These are phyloP conservation scores for Candida michaelii DNA, from an alignment of 805 yeast species.

Conservation along the genomic window DNA sequence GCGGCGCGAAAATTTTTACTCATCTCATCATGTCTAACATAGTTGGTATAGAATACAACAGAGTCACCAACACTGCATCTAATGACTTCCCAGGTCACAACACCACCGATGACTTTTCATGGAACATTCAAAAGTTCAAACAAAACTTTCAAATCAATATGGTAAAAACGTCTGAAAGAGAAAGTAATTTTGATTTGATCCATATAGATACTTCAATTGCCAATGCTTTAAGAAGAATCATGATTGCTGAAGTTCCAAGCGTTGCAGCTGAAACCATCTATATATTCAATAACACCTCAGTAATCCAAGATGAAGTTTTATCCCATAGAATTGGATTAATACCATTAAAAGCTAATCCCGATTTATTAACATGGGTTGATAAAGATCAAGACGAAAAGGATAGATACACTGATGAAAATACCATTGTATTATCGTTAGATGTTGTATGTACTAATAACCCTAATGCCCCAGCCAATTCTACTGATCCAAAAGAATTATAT, in stretches of 20 bases:
- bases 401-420: constrained; percentile 82
- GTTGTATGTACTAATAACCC: constrained; percentile 85
- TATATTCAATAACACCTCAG: constrained; percentile 91
- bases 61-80: constrained; percentile 85
- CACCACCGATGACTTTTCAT: constrained; percentile 54
- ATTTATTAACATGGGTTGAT: constrained; percentile 81
- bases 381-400: constrained; percentile 57
- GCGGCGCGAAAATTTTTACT: constrained; percentile 7
- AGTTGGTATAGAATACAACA: constrained; percentile 84
- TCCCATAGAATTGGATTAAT: constrained; percentile 93
- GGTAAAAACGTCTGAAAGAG: constrained; percentile 61
- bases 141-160: constrained; percentile 65
- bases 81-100: constrained; percentile 92
- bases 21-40: constrained; percentile 35
- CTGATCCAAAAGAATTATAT: constrained; percentile 81
- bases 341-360: constrained; percentile 91
- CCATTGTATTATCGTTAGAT: constrained; percentile 78
- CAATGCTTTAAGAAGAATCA: constrained; percentile 94
- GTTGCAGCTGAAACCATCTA: constrained; percentile 93
- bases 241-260: constrained; percentile 95
- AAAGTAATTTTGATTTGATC: constrained; percentile 82
- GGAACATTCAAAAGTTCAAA: constrained; percentile 84
- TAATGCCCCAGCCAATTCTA: constrained; percentile 72
- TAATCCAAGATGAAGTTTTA: constrained; percentile 94
- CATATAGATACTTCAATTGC: constrained; percentile 90